Conservation (phyloP, 768 basidiomycete species). For the Hypsizygus marmoreus region DNA sequence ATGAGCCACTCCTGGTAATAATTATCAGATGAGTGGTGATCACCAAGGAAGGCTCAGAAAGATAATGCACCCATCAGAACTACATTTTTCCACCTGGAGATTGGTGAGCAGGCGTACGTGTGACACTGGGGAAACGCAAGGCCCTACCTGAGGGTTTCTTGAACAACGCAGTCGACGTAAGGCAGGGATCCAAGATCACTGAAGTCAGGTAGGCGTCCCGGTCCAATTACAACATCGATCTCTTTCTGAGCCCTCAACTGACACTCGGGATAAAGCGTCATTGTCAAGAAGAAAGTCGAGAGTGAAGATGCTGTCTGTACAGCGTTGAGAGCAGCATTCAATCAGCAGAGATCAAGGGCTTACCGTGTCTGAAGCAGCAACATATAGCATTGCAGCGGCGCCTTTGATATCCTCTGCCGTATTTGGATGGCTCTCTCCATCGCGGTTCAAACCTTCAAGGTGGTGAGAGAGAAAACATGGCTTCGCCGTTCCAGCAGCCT, state of each 20-base stretch:
- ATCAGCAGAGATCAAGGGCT: not conserved
- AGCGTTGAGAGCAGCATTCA: not conserved
- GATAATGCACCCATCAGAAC: constrained; percentile 1
- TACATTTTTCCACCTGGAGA: constrained; percentile 10
- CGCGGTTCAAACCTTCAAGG: constrained; percentile 10
- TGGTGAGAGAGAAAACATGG: constrained; percentile 20
- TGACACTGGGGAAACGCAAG: not conserved
- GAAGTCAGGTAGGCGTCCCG: constrained; percentile 37
- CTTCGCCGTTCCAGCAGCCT: constrained; percentile 20
- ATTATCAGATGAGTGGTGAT: too few species aligned
- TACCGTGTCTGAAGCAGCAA: constrained; percentile 38
- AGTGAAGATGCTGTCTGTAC: constrained; percentile 32
- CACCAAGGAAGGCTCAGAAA: not conserved
- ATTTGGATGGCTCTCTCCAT: not conserved
- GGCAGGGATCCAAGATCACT: constrained; percentile 32
- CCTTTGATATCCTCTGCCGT: constrained; percentile 20
- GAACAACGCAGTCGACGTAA: constrained; percentile 36
- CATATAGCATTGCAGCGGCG: constrained; percentile 18
- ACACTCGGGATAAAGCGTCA: constrained; percentile 38
- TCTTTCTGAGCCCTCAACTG: constrained; percentile 41
- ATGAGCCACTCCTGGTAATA: constrained; percentile 31
- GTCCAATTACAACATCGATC: constrained; percentile 41
- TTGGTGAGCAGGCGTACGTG: not conserved
- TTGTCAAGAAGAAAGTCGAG: constrained; percentile 37
- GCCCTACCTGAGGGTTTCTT: constrained; percentile 26